Evolutionary conservation across 192 early-diverging fungal species (phyloP), one percentile per base, ranked within the genome.

Genomic region (Umbelopsis sp.): DNA sequence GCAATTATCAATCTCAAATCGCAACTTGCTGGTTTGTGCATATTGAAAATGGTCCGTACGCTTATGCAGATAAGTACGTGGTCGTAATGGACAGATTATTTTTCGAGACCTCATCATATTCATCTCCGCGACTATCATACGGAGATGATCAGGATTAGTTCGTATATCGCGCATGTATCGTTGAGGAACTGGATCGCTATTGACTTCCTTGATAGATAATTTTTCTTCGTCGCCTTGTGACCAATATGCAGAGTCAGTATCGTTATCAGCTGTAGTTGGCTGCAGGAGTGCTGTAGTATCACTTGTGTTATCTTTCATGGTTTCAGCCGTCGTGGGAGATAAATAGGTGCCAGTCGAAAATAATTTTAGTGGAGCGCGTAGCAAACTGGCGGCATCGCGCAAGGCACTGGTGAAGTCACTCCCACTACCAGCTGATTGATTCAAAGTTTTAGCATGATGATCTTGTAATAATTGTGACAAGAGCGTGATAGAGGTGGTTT

Each of bases 61-160:
- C 35, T 78, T 70, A 41, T 79, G 76, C 5, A 85, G 73, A 48
- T 73, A 79, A 10, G 74, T 73, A 37, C 84, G 71, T 27, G 81
- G 79, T 49, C 74, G 78, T 7, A 85, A 50, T 11, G 84, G 84
- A 46, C 79, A 75, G 2, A 85, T 73, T 48, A 85, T 74, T 51
- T 85, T 85, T 46, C 82, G 70, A 18, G 81, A 58, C 6, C 84
- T 79, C 70, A 85, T 85, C 84, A 85, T 85, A 61, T 82, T 82
- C 53, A 85, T 64, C 72, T 85, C 84, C 30, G 84, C 76, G 20
- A 80, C 81, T 71, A 85, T 82, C 84, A 85, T 85, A 12, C 84
- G 74, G 27, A 85, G 69, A 69, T 85, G 79, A 73, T 68, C 79
- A 11, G 81, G 46, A 69, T 85, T 85, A 58, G 76, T 73, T 52